These are phyloP conservation scores for Lomentospora prolificans DNA, from an alignment of 2,329 filamentous ascomycete species.

Conservation along the genomic window DNA sequence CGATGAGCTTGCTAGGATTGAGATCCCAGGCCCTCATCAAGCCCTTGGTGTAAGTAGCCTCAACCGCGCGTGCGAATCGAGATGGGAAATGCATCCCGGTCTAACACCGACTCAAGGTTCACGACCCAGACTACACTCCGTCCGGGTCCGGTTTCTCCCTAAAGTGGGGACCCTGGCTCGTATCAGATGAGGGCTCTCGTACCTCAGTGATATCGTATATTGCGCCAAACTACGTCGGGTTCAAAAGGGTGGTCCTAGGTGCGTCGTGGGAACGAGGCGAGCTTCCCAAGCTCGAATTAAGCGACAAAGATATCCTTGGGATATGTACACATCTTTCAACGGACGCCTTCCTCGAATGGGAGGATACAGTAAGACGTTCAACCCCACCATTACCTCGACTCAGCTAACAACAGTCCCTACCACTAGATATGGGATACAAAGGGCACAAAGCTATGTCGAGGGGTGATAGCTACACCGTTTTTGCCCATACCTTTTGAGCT, in stretches of 20 bases:
- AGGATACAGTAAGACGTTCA: conserved; percentile 36
- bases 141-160: conserved; percentile 39
- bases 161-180: conserved; percentile 45
- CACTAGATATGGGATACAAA: conserved; percentile 33
- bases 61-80: too few species aligned
- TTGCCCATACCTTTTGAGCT: conserved; percentile 41
- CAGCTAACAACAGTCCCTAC: conserved; percentile 9
- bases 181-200: conserved; percentile 18
- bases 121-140: conserved; percentile 41
- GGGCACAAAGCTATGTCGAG: conserved; percentile 33
- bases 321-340: conserved; percentile 40
- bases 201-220: conserved; percentile 40
- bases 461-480: conserved; percentile 43
- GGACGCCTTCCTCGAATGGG: conserved; percentile 47
- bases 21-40: conserved; percentile 19
- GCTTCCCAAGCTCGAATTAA: conserved; percentile 28
- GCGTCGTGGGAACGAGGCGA: conserved; percentile 24
- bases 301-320: conserved; percentile 30
- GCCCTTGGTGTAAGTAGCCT: conserved; percentile 20
- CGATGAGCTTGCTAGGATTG: conserved; percentile 39
- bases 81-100: too few species aligned
- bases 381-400: neutral
- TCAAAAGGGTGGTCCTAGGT: conserved; percentile 36
- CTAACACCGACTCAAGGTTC: too few species aligned
- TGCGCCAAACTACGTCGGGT: conserved; percentile 42